Base-by-base conservation (phyloP, 192 early-diverging fungal species). In the Thamnidium elegans region DNA sequence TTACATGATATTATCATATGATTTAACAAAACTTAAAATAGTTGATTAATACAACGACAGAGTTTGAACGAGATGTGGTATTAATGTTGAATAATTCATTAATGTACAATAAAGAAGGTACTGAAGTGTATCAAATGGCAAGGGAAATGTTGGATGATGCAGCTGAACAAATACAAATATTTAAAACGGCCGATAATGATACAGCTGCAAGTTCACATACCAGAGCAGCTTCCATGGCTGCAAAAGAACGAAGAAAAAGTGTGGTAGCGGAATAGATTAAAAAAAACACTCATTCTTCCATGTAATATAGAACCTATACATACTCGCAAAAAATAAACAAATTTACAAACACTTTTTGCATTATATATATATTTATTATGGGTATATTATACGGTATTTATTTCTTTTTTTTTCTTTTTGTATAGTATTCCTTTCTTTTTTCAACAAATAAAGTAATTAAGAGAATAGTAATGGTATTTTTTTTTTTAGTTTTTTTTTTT, bases 41-140 rank as follows among this genome's bases (percentile, higher is more conserved):
- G 87, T 79, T 82, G 47, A 92, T 92, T 13, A 80, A 78, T 7
- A 90, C 89, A n/a, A 94, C 94, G 0, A 78, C 84, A 42, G 87
- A 94, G 72, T 94, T 98, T 64, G 90, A 98, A 68, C 82, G 92
- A n/a, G 95, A 96, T 63, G 70, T 96, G 7, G 73, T 98, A 67
- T 80, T 91, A 23, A 93, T 95, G 88, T 80, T 94, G 20, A 82
- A 87, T 67, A 98, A 98, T 68, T 87, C 92, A 11, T 68, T 94
- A 51, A 93, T 98, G 86, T 96, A 89, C 71, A 94, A 95, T 71
- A 69, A 77, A 23, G 90, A 94, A 73, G 87, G 87, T 26, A 89
- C 90, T 0, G 93, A 96, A 55, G 85, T 96, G 8, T 85, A 92
- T 58, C 76, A 86, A 59, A 94, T 96, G 92, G 86, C 93, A 0